Conservation (phyloP, 169 alveolate species). For the Eimeria zaria region DNA sequence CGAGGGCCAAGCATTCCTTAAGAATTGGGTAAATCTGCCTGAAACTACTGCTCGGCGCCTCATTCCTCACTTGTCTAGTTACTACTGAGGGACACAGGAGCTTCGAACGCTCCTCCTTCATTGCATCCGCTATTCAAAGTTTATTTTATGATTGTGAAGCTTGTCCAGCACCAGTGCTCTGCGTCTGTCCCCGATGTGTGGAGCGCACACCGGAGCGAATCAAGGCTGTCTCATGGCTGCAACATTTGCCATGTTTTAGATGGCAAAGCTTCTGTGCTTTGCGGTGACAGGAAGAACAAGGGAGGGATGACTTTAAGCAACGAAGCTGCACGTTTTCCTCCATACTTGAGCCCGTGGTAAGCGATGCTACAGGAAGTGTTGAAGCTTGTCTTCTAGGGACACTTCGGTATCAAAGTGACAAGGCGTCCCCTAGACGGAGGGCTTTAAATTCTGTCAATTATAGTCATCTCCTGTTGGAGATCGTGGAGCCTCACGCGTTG, state of each 20-base stretch:
- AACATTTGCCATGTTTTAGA: neutral
- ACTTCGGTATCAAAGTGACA: neutral
- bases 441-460: neutral
- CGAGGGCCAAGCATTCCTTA: slow-evolving; percentile 59
- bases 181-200: neutral
- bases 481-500: neutral
- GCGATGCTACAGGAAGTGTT: neutral
- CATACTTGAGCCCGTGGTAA: slow-evolving; percentile 50
- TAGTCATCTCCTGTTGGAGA: neutral
- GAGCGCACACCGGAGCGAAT: neutral
- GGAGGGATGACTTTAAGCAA: slow-evolving; percentile 31
- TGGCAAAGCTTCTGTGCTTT: neutral
- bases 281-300: slow-evolving; percentile 46
- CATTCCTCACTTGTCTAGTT: neutral
- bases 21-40: slow-evolving; percentile 31
- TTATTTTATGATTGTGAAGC: neutral
- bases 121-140: neutral
- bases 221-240: neutral
- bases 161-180: neutral
- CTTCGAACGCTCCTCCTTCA: neutral
- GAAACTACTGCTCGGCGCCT: neutral
- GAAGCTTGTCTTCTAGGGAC: neutral
- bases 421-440: neutral
- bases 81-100: neutral
- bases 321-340: slow-evolving; percentile 65